These are phyloP conservation scores for Talaromyces sp. DNA, from an alignment of 2,329 filamentous ascomycete species.

Conservation along the genomic window DNA sequence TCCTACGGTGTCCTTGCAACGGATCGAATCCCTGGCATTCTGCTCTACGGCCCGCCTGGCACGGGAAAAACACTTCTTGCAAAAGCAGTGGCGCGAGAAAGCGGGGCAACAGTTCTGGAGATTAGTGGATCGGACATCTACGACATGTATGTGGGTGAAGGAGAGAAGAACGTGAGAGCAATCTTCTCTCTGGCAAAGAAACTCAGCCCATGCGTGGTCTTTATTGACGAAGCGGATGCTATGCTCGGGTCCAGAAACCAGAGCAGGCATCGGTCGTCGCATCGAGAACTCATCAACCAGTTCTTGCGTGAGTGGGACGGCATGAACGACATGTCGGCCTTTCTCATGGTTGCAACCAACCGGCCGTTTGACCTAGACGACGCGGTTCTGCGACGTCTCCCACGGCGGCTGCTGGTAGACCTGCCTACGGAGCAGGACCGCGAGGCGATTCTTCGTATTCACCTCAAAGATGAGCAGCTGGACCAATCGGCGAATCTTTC, in stretches of 20 bases:
- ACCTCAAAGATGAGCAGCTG: slow-evolving; percentile 44
- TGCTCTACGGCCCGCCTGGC: slow-evolving; percentile 78
- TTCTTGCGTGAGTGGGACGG: slow-evolving; percentile 97
- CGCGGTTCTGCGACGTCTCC: slow-evolving; percentile 47
- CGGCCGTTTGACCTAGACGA: slow-evolving; percentile 86
- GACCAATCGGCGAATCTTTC: slow-evolving; percentile 38
- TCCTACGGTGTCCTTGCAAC: slow-evolving; percentile 87
- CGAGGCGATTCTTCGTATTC: slow-evolving; percentile 44
- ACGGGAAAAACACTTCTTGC: slow-evolving; percentile 60
- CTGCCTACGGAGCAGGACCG: slow-evolving; percentile 44
- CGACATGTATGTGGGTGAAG: slow-evolving; percentile 93
- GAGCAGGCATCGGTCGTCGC: slow-evolving; percentile 53
- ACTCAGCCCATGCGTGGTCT: slow-evolving; percentile 85
- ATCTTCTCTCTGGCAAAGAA: slow-evolving; percentile 90
- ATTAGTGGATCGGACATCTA: slow-evolving; percentile 88
- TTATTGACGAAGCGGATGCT: slow-evolving; percentile 94
- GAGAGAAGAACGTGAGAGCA: slow-evolving; percentile 91
- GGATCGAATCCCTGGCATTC: slow-evolving; percentile 83
- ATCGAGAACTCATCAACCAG: slow-evolving; percentile 91
- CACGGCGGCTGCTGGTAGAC: slow-evolving; percentile 45
- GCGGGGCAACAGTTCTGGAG: slow-evolving; percentile 68
- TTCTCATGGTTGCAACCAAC: slow-evolving; percentile 98
- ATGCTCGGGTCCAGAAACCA: slow-evolving; percentile 72
- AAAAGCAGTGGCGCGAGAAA: slow-evolving; percentile 61
- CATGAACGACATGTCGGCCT: slow-evolving; percentile 74